phyloP scores from a whole-genome alignment of 2,329 filamentous ascomycete species.

The Cadophora gregata region DNA sequence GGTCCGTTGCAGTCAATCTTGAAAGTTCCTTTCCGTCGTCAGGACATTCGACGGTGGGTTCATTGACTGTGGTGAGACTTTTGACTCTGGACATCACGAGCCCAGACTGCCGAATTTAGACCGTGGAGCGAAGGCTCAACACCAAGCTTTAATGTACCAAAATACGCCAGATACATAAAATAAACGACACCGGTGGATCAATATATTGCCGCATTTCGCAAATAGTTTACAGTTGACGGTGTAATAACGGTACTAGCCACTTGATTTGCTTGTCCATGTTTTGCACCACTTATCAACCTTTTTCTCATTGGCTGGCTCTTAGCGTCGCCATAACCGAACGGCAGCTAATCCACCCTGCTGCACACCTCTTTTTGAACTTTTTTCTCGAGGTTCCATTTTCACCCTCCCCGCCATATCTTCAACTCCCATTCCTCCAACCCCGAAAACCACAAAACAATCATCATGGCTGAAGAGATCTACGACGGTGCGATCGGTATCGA shows the following conservation, averaged over 20 bases:
- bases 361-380: slow-evolving; percentile 15
- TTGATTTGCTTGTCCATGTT: slow-evolving; percentile 3
- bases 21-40: not conserved
- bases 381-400: slow-evolving; percentile 22
- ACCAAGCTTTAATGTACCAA: not conserved
- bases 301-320: not conserved
- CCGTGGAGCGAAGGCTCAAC: not conserved
- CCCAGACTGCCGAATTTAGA: too few relatives aligned
- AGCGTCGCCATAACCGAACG: slow-evolving; percentile 18
- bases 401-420: slow-evolving; percentile 28
- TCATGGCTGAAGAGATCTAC: slow-evolving; percentile 97
- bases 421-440: slow-evolving; percentile 27
- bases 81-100: too few relatives aligned
- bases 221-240: not conserved
- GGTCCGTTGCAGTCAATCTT: too few relatives aligned
- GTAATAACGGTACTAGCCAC: not conserved
- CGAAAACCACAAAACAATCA: slow-evolving; percentile 46
- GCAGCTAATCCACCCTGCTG: slow-evolving; percentile 12
- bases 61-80: not conserved
- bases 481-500: slow-evolving; percentile 99
- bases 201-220: slow-evolving; percentile 5
- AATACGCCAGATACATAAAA: not conserved
- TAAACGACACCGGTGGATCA: not conserved
- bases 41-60: not conserved
- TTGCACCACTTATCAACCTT: not conserved